Percentiles rank a stretch among this genome's conserved stretches.
These are phyloP conservation scores for Climacium dendroides DNA, from an alignment of 225 moss, liverwort and hornwort genomes.

Conservation along the genomic window DNA sequence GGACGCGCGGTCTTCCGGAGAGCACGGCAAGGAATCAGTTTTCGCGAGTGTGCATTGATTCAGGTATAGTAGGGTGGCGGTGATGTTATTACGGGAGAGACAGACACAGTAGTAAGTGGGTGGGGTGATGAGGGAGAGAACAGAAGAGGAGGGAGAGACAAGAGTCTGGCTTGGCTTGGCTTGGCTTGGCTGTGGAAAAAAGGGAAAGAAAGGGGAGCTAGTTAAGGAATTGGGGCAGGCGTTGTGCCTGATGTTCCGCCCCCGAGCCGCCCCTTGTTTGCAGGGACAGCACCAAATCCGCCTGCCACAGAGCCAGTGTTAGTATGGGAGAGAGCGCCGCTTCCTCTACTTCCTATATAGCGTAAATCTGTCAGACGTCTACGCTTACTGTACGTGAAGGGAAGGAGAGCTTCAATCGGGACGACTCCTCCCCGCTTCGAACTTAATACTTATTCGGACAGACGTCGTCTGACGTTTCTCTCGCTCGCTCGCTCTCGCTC, in stretches of 20 bases:
- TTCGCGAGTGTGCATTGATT: not conserved
- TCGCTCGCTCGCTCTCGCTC: not conserved
- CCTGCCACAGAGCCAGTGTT: slow-evolving; percentile 50
- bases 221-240: slow-evolving; percentile 8
- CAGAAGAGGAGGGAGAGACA: not conserved
- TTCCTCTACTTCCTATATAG: slow-evolving; percentile 20
- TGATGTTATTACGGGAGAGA: not conserved
- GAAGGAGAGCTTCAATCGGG: not conserved
- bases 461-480: not conserved
- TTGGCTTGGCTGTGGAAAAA: not conserved
- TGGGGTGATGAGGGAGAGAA: not conserved
- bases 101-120: not conserved
- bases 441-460: not conserved
- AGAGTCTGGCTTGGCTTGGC: not conserved
- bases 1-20: not conserved
- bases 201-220: not conserved
- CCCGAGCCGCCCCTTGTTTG: slow-evolving; percentile 54
- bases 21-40: not conserved
- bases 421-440: not conserved
- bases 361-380: slow-evolving; percentile 36
- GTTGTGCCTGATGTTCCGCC: slow-evolving; percentile 48
- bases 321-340: slow-evolving; percentile 48
- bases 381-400: not conserved
- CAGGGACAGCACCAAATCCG: slow-evolving; percentile 61
- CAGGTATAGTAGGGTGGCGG: not conserved